These are phyloP conservation scores for Nakazawaea molendinolei DNA, from an alignment of 805 yeast genomes.

Conservation along the genomic window DNA sequence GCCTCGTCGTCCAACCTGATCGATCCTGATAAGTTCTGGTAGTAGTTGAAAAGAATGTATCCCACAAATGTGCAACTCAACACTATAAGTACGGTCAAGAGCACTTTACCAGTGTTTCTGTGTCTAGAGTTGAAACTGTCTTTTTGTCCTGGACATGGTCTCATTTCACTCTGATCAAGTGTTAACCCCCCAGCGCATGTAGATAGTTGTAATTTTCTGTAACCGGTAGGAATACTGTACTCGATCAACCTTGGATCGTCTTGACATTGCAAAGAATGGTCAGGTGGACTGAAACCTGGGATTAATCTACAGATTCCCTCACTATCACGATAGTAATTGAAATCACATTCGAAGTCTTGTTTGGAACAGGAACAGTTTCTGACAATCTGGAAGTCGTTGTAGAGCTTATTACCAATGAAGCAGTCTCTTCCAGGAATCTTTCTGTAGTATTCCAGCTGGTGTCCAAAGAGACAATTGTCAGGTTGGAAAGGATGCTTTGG, in stretches of 20 bases:
- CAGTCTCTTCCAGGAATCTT: conserved; percentile 62
- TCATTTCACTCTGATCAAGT: conserved; percentile 51
- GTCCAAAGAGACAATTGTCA: conserved; percentile 62
- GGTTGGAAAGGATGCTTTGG: conserved; percentile 49
- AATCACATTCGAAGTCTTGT: conserved; percentile 87
- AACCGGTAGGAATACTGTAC: conserved; percentile 80
- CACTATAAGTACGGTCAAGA: conserved; percentile 31
- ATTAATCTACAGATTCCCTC: conserved; percentile 79
- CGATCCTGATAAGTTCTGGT: conserved; percentile 48
- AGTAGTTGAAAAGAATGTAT: conserved; percentile 24
- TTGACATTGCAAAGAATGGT: conserved; percentile 53
- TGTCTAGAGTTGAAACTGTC: conserved; percentile 47
- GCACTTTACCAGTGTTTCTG: conserved; percentile 41
- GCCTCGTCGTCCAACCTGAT: conserved; percentile 72
- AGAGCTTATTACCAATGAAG: conserved; percentile 51
- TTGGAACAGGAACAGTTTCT: conserved; percentile 77
- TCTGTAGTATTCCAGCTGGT: conserved; percentile 50
- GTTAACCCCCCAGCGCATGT: conserved; percentile 76
- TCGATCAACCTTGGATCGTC: conserved; percentile 52
- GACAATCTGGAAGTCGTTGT: conserved; percentile 46
- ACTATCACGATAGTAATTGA: conserved; percentile 56
- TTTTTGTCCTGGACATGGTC: conserved; percentile 83
- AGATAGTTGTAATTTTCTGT: conserved; percentile 73
- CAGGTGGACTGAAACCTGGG: conserved; percentile 60
- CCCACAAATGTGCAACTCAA: conserved; percentile 55